These are phyloP conservation scores for Lojkania enalia DNA, from an alignment of 2,329 filamentous ascomycete genomes.

Conservation along the genomic window DNA sequence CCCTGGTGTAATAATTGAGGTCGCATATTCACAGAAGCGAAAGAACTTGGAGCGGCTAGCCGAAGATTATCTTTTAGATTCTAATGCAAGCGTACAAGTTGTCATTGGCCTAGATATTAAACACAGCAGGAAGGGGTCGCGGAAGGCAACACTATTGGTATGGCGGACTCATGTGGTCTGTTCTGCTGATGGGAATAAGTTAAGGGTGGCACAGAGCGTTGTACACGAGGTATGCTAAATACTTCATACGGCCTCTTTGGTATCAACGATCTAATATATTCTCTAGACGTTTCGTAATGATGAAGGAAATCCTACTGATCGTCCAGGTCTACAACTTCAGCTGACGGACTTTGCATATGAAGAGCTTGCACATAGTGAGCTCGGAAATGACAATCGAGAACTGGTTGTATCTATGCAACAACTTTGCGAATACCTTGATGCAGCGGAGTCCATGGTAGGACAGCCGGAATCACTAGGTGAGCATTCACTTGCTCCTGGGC, in stretches of 20 bases:
- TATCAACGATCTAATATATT: conserved; percentile 9
- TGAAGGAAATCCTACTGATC: conserved; percentile 17
- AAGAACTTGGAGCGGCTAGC: conserved; percentile 2
- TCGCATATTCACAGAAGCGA: conserved; percentile 4
- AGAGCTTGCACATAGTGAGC: conserved; percentile 16
- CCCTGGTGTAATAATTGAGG: conserved; percentile 2
- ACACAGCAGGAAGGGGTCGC: conserved; percentile 4
- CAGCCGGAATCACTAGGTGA: conserved; percentile 12
- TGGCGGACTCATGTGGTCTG: conserved; percentile 7
- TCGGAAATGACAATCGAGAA: conserved; percentile 12
- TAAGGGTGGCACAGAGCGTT: conserved; percentile 10
- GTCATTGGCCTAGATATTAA: conserved; percentile 4
- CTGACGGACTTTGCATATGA: conserved; percentile 21
- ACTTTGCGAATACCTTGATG: conserved; percentile 19
- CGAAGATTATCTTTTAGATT: conserved; percentile 6
- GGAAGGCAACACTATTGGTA: conserved; percentile 9
- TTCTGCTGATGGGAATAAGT: conserved; percentile 12
- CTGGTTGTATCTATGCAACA: conserved; percentile 13
- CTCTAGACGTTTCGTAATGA: conserved; percentile 30
- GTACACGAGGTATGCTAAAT: conserved; percentile 11
- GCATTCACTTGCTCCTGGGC: conserved; percentile 14
- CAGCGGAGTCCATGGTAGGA: conserved; percentile 14
- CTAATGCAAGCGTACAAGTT: conserved; percentile 4
- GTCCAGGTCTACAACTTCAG: conserved; percentile 16
- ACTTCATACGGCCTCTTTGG: not conserved